phyloP scores from a whole-genome alignment of 2,329 filamentous ascomycete genomes.

The Ceratocystis smalleyi region DNA sequence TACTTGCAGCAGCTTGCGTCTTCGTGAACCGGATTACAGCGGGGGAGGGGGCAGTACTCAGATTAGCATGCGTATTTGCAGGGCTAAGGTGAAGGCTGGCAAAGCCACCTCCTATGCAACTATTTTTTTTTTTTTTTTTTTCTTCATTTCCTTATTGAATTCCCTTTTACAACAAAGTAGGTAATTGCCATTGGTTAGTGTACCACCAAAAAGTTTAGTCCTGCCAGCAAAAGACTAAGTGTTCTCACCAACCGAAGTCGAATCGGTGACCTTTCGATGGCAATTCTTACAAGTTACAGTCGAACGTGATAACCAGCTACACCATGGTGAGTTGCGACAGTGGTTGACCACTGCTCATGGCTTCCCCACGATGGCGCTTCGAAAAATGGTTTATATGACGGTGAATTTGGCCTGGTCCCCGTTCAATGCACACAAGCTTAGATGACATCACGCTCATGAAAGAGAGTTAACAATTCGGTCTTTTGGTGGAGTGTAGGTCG shows the following conservation, averaged over 20 bases:
- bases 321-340: slow-evolving; percentile 17
- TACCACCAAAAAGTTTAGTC: slow-evolving; percentile 19
- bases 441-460: no score
- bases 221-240: slow-evolving; percentile 21
- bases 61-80: not conserved
- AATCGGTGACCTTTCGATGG: slow-evolving; percentile 16
- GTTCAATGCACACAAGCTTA: no score
- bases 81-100: slow-evolving; percentile 2
- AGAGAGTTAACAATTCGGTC: no score
- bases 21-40: not conserved
- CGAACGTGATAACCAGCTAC: slow-evolving; percentile 17
- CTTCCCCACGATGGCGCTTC: not conserved
- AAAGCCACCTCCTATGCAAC: slow-evolving; percentile 4
- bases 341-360: slow-evolving; percentile 14
- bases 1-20: not conserved
- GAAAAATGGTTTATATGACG: slow-evolving; percentile 3
- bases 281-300: slow-evolving; percentile 16
- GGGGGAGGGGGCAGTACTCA: not conserved
- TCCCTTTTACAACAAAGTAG: slow-evolving; percentile 14
- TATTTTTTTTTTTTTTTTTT: not conserved
- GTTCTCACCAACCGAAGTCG: slow-evolving; percentile 17
- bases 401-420: no score
- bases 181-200: no score
- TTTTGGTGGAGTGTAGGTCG: no score
- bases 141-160: not conserved